Evolutionary conservation across 2,329 filamentous ascomycete species (phyloP).

Genomic region (Ceratocystis albifundus): DNA sequence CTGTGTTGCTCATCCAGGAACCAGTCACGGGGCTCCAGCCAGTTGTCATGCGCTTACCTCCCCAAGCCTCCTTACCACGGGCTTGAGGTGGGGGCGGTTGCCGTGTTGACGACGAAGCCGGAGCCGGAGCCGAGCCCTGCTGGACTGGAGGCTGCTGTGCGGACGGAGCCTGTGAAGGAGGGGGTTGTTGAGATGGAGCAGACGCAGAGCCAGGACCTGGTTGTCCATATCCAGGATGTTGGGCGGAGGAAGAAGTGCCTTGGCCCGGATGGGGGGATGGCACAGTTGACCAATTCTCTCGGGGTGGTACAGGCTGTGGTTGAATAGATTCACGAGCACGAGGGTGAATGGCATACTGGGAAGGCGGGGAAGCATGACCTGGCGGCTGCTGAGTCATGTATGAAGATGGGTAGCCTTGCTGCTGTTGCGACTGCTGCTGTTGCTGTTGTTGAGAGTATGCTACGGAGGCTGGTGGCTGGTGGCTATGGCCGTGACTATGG

Average conservation of each 20-base stretch:
- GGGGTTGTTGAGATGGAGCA: slow-evolving; percentile 3
- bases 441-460: slow-evolving; percentile 21
- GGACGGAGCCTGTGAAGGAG: not conserved
- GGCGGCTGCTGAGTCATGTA: slow-evolving; percentile 18
- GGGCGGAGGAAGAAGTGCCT: not conserved
- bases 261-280: slow-evolving; percentile 7
- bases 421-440: slow-evolving; percentile 24
- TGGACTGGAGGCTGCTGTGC: not conserved
- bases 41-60: not conserved
- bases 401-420: slow-evolving; percentile 9
- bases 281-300: slow-evolving; percentile 8
- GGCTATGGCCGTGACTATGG: slow-evolving; percentile 24
- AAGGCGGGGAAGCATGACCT: slow-evolving; percentile 22
- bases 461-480: not conserved
- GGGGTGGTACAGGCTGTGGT: slow-evolving; percentile 7
- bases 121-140: not conserved
- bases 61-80: not conserved
- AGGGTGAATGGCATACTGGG: slow-evolving; percentile 17
- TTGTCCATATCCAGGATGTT: slow-evolving; percentile 5
- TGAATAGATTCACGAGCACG: slow-evolving; percentile 12
- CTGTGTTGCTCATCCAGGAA: slow-evolving; percentile 2
- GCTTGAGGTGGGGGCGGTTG: slow-evolving; percentile 2
- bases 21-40: not conserved
- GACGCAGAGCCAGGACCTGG: slow-evolving; percentile 7
- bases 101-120: not conserved